A percentile compares a stretch with the other conserved stretches of the same genome.
phyloP scores from a whole-genome alignment of 164 flowering plant genomes.

The Berberis thunbergii region DNA sequence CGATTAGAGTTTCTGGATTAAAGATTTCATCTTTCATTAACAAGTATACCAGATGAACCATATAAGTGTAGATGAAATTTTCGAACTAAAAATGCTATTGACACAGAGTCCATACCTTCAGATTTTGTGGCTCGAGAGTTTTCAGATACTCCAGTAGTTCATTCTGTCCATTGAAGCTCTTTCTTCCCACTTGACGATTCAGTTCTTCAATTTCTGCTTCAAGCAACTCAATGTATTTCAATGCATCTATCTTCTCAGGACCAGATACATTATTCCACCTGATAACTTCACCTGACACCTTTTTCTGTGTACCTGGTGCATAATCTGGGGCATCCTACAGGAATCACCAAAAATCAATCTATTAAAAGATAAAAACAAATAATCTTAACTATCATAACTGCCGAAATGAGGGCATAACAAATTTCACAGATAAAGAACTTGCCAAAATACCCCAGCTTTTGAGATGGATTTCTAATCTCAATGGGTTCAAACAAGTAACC shows the following conservation, averaged over 20 bases:
- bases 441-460: too few relatives aligned
- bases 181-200: constrained; percentile 59
- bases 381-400: too few relatives aligned
- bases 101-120: constrained; percentile 46
- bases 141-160: constrained; percentile 83
- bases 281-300: constrained; percentile 89
- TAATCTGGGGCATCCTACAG: constrained; percentile 72
- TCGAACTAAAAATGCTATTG: not conserved
- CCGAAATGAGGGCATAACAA: too few relatives aligned
- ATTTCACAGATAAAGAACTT: too few relatives aligned
- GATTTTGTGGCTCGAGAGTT: constrained; percentile 93
- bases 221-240: constrained; percentile 82
- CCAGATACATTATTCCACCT: constrained; percentile 94
- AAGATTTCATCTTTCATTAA: too few relatives aligned
- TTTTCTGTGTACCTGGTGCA: constrained; percentile 97
- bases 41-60: not conserved
- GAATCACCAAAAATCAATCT: not conserved
- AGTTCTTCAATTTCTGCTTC: constrained; percentile 96
- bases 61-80: not conserved
- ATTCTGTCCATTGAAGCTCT: constrained; percentile 68
- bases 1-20: too few relatives aligned
- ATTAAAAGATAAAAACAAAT: not conserved
- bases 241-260: constrained; percentile 82
- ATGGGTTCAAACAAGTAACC: too few relatives aligned
- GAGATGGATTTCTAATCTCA: too few relatives aligned